Evolutionary conservation across 2,329 filamentous ascomycete genomes (phyloP), one percentile per base, ranked within the genome.

Genomic region (Aspergillus jensenii): DNA sequence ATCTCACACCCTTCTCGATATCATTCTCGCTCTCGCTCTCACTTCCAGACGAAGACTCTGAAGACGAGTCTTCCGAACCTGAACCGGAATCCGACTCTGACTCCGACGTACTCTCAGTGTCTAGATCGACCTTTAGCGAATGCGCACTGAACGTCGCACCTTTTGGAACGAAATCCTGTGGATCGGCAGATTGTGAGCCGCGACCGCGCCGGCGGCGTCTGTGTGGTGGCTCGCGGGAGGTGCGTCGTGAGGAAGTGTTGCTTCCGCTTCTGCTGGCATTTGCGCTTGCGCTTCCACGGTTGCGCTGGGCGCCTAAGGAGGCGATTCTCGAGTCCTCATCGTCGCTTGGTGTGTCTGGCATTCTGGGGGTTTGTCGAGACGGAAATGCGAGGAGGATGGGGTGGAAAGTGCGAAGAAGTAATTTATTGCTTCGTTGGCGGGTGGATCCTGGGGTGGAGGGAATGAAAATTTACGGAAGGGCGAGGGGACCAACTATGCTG

Each of bases 261-360:
- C 65, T 67, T 15, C 12, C 19, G 25, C 44, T 50, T 19, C 23
- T 17, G 44, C 43, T 49, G 15, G 33, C 35, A 17, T 17, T 49
- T 15, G 35, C 25, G 44, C 43, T 49, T 21, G 33, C 35, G 25
- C 14, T 49, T 33, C 57, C 58, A 50, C 64, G 68, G 46, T 54
- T 58, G 17, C 77, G 76, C 66, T 74, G 75, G 39, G 67, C 62
- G 15, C 78, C 77, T 23, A 81, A 69, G 3, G 74, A 70, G 46
- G 76, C 77, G 39, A 78, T 82, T 48, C 80, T 73, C 17, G 80
- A 82, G 62, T 82, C 74, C 49, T 71, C 69, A 33, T 77, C 73
- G 49, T 75, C 71, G 44, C 64, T 69, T 27, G 69, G 67, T 27
- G 57, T 61, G 31, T 66, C 63, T 49, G 67, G 23, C 70, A 71